Conservation (phyloP, 2,329 filamentous ascomycete genomes). For the Gyromitra esculenta region DNA sequence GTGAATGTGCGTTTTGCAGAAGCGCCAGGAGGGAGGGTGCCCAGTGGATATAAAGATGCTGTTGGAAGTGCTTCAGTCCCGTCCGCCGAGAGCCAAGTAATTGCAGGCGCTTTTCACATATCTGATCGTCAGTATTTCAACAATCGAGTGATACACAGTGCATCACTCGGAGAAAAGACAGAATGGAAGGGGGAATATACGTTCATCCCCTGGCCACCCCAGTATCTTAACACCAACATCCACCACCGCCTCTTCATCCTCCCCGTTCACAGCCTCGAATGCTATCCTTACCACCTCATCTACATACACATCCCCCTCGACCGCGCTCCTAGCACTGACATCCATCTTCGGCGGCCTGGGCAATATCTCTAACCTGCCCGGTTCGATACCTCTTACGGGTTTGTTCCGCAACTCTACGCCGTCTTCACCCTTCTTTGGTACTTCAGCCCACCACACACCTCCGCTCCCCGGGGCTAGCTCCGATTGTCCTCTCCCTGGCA, state of each 20-base stretch:
- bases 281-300: slow-evolving; percentile 77
- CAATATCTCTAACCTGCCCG: slow-evolving; percentile 73
- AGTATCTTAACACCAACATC: slow-evolving; percentile 75
- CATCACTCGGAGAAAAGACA: slow-evolving; percentile 23
- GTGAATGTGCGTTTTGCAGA: slow-evolving; percentile 54
- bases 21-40: slow-evolving; percentile 34
- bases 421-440: slow-evolving; percentile 57
- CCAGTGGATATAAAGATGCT: slow-evolving; percentile 45
- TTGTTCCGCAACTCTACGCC: slow-evolving; percentile 59
- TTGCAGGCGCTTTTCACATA: slow-evolving; percentile 41
- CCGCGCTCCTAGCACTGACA: slow-evolving; percentile 64
- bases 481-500: slow-evolving; percentile 29
- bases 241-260: slow-evolving; percentile 79
- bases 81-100: slow-evolving; percentile 48
- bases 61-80: slow-evolving; percentile 9
- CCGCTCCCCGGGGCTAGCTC: slow-evolving; percentile 43
- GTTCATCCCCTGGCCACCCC: slow-evolving; percentile 64
- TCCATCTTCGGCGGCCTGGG: slow-evolving; percentile 93
- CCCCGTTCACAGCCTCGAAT: slow-evolving; percentile 79
- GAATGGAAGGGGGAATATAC: slow-evolving; percentile 15
- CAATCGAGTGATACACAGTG: slow-evolving; percentile 16
- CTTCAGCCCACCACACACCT: slow-evolving; percentile 61
- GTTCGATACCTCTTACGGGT: slow-evolving; percentile 63
- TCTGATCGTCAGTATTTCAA: slow-evolving; percentile 10
- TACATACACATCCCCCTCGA: slow-evolving; percentile 78